Evolutionary conservation across 148 eudicot genomes (phyloP).

Genomic region (Limonium bicolor): DNA sequence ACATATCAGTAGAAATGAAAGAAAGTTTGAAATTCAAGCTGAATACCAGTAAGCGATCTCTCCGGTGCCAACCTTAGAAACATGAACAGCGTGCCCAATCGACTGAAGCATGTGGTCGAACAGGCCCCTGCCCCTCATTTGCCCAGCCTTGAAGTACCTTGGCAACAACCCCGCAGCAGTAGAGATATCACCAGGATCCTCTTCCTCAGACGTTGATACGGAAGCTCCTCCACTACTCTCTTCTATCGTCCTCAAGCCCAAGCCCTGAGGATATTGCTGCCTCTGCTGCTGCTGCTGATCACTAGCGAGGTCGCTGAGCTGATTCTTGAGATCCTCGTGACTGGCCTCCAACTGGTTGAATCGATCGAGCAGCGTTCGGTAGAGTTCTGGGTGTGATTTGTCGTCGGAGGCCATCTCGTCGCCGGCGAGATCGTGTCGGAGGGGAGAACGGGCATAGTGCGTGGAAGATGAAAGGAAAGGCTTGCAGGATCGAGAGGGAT

Average conservation of each 20-base stretch:
- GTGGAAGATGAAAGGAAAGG: too few relatives aligned
- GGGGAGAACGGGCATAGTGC: too few relatives aligned
- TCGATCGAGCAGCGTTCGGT: conserved; percentile 19
- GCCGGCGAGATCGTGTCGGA: background rate
- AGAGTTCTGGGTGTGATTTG: conserved; percentile 3
- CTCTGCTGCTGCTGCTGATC: conserved; percentile 9
- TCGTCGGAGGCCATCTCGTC: background rate
- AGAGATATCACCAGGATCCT: conserved; percentile 5
- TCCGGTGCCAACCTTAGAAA: conserved; percentile 16
- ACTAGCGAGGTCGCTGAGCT: conserved; percentile 19
- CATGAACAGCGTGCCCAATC: conserved; percentile 48
- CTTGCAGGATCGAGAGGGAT: too few relatives aligned
- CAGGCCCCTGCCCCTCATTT: conserved; percentile 14
- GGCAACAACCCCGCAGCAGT: conserved; percentile 7
- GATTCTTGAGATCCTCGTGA: conserved; percentile 22
- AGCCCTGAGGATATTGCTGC: too few relatives aligned
- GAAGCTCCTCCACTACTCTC: background rate
- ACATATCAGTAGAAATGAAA: too few relatives aligned
- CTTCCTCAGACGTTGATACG: background rate
- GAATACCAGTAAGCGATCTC: conserved; percentile 59
- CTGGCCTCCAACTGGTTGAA: conserved; percentile 35
- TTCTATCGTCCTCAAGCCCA: background rate
- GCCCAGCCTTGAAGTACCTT: conserved; percentile 14
- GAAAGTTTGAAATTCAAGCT: too few relatives aligned
- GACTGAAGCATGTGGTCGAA: conserved; percentile 28